These are phyloP conservation scores for Ceratocystis eucalypticola DNA, from an alignment of 2,329 filamentous ascomycete genomes.

Conservation along the genomic window DNA sequence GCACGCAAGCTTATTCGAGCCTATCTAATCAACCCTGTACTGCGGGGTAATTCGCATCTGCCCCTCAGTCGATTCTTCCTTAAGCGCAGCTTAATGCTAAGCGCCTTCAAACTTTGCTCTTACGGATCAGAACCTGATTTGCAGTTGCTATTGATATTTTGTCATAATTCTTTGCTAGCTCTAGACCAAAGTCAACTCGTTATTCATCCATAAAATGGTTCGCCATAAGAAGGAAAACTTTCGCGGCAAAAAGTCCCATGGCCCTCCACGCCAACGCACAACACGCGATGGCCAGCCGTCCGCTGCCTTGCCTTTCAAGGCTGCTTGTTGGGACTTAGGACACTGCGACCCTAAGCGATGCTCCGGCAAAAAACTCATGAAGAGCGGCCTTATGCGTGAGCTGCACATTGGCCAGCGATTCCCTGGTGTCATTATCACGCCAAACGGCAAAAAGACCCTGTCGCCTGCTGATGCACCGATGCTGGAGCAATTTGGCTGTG, in stretches of 20 bases:
- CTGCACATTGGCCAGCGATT: slow-evolving; percentile 85
- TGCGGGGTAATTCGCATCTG: slow-evolving; percentile 16
- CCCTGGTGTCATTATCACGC: slow-evolving; percentile 82
- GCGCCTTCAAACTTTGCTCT: neutral
- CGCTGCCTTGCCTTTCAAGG: slow-evolving; percentile 55
- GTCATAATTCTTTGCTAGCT: neutral
- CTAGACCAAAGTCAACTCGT: neutral
- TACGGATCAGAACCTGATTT: neutral
- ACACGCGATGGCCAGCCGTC: slow-evolving; percentile 32
- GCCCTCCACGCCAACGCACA: slow-evolving; percentile 42
- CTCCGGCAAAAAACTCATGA: slow-evolving; percentile 89
- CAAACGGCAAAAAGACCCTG: slow-evolving; percentile 76
- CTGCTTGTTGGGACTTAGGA: slow-evolving; percentile 93
- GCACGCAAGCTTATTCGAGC: neutral
- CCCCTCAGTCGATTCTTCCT: slow-evolving; percentile 14
- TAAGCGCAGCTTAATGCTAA: neutral
- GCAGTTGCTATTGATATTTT: neutral
- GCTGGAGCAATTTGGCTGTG: slow-evolving; percentile 78
- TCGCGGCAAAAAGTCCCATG: slow-evolving; percentile 58
- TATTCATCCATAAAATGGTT: slow-evolving; percentile 47
- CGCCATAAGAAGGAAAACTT: slow-evolving; percentile 89
- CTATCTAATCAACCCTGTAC: neutral
- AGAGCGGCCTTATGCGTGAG: slow-evolving; percentile 83
- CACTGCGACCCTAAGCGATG: slow-evolving; percentile 96
- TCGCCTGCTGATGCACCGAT: slow-evolving; percentile 71